These are phyloP conservation scores for Cutaneotrichosporon sp. DNA, from an alignment of 1,284 basidiomycete species.

Conservation along the genomic window DNA sequence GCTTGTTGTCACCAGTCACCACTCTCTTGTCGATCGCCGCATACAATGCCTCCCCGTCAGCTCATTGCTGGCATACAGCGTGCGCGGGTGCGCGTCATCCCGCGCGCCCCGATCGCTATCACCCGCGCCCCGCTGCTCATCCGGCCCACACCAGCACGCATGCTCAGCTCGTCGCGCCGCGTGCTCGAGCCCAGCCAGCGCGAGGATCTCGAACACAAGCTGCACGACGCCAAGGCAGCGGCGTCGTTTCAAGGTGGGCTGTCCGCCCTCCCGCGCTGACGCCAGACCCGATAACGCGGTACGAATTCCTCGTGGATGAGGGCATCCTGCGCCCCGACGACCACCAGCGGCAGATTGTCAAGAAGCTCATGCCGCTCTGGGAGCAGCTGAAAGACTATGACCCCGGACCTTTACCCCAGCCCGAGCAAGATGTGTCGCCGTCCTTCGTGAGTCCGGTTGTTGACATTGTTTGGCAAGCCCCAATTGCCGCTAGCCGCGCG, in stretches of 20 bases:
- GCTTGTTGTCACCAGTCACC: not conserved
- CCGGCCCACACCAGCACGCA: slow-evolving; percentile 5
- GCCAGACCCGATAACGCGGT: slow-evolving; percentile 54
- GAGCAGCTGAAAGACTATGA: slow-evolving; percentile 66
- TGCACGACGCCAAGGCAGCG: slow-evolving; percentile 16
- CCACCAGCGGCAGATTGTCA: slow-evolving; percentile 78
- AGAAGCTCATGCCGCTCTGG: slow-evolving; percentile 74
- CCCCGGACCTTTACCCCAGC: slow-evolving; percentile 59
- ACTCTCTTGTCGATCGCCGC: no score
- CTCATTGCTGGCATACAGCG: not conserved
- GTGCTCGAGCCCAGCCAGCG: not conserved
- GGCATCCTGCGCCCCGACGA: slow-evolving; percentile 70
- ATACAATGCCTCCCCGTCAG: slow-evolving; percentile 7
- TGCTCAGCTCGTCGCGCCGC: slow-evolving; percentile 3
- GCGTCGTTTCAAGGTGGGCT: slow-evolving; percentile 15
- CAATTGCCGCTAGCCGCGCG: no score
- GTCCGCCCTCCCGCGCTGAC: slow-evolving; percentile 3
- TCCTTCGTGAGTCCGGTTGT: slow-evolving; percentile 26
- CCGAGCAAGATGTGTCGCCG: slow-evolving; percentile 37
- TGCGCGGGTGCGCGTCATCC: not conserved
- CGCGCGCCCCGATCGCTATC: not conserved
- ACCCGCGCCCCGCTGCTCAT: not conserved
- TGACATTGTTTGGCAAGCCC: no score
- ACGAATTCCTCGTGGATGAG: slow-evolving; percentile 66
- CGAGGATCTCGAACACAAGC: slow-evolving; percentile 9